Conservation (phyloP, 495 filamentous ascomycete genomes). For the Clavariopsis aquatica region DNA sequence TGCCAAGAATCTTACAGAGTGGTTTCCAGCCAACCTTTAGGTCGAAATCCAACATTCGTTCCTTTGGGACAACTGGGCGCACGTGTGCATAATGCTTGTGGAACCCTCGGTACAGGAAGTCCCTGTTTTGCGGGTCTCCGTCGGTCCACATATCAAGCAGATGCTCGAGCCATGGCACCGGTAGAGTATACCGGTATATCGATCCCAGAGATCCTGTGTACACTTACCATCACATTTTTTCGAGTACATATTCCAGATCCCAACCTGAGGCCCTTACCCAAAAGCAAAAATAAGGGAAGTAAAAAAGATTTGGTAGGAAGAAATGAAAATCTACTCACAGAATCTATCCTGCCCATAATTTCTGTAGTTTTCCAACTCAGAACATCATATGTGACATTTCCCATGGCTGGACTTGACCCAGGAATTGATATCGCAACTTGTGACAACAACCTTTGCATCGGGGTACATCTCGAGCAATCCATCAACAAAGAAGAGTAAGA, state of each 20-base stretch:
- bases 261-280: no score
- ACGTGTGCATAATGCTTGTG: slow-evolving; percentile 7
- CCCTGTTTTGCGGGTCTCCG: not conserved
- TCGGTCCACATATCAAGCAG: slow-evolving; percentile 4
- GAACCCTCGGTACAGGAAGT: not conserved
- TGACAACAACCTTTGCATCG: slow-evolving; percentile 6
- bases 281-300: no score
- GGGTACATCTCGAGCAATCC: not conserved
- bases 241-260: no score
- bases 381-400: not conserved
- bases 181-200: no score
- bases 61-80: not conserved
- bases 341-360: not conserved
- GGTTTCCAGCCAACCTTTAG: not conserved
- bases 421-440: not conserved
- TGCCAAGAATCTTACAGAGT: slow-evolving; percentile 5
- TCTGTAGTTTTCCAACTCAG: not conserved
- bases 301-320: no score
- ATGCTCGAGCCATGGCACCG: not conserved
- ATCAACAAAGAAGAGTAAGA: slow-evolving; percentile 2
- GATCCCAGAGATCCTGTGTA: not conserved
- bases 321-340: not conserved
- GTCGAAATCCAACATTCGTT: not conserved
- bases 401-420: slow-evolving; percentile 13
- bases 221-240: not conserved